A percentile compares a stretch with the other conserved stretches of the same genome.
These are phyloP conservation scores for Scutellaria minor DNA, from an alignment of 257 asterid species.

Conservation along the genomic window DNA sequence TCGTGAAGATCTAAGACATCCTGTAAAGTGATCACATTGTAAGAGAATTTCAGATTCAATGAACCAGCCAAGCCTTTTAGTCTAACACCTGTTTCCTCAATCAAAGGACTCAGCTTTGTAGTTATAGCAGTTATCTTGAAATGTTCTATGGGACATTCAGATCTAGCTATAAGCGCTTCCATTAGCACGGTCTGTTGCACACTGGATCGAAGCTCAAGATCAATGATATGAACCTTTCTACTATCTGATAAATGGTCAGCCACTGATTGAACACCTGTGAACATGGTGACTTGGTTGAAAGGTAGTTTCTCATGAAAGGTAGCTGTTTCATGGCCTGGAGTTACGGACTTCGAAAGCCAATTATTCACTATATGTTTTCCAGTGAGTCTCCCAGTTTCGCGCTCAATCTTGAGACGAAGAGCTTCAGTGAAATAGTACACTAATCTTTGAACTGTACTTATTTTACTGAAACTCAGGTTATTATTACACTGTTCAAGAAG, in stretches of 20 bases:
- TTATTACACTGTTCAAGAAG: slow-evolving; percentile 45
- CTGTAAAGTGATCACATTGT: slow-evolving; percentile 47
- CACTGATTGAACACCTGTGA: slow-evolving; percentile 59
- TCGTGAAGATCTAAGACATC: slow-evolving; percentile 47
- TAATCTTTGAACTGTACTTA: slow-evolving; percentile 44
- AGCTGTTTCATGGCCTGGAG: slow-evolving; percentile 34
- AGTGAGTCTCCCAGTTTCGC: slow-evolving; percentile 46
- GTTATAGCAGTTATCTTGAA: slow-evolving; percentile 66
- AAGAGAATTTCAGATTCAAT: slow-evolving; percentile 46
- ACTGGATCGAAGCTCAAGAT: slow-evolving; percentile 56
- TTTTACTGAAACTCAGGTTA: slow-evolving; percentile 33
- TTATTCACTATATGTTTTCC: not conserved
- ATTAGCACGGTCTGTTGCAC: slow-evolving; percentile 56
- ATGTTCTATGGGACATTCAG: slow-evolving; percentile 42
- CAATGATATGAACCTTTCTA: slow-evolving; percentile 56
- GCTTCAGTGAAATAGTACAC: slow-evolving; percentile 60
- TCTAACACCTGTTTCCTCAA: slow-evolving; percentile 53
- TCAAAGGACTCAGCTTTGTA: slow-evolving; percentile 33
- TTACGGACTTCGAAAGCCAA: slow-evolving; percentile 30
- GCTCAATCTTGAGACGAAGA: slow-evolving; percentile 52
- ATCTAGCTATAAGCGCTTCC: slow-evolving; percentile 62
- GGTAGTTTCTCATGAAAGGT: slow-evolving; percentile 51
- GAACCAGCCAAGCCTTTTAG: slow-evolving; percentile 55
- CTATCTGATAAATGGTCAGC: slow-evolving; percentile 49
- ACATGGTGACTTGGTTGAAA: slow-evolving; percentile 49